These are phyloP conservation scores for Eleusine indica DNA, from an alignment of 176 grass and related monocot species.

Conservation along the genomic window DNA sequence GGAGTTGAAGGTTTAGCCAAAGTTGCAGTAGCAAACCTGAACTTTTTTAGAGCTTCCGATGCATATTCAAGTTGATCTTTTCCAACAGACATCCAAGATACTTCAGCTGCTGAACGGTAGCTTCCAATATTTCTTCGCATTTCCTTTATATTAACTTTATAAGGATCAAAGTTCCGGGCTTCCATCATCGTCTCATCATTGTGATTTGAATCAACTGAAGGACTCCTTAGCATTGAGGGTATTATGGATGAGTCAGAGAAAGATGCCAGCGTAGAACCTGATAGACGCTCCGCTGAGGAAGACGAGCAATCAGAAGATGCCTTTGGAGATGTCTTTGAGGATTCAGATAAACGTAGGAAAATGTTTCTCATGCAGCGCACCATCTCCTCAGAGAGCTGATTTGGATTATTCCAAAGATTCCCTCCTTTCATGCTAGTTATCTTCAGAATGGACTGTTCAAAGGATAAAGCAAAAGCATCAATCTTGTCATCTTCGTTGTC, in stretches of 20 bases:
- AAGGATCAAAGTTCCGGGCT: constrained; percentile 66
- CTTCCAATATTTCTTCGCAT: constrained; percentile 76
- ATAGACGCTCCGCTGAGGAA: constrained; percentile 73
- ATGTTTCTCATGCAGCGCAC: constrained; percentile 99
- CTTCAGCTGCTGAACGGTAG: constrained; percentile 68
- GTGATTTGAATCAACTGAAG: constrained; percentile 59
- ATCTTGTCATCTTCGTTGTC: constrained; percentile 49
- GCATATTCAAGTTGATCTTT: constrained; percentile 98
- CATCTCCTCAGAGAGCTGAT: constrained; percentile 98
- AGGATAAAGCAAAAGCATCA: constrained; percentile 46
- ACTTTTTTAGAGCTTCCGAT: constrained; percentile 88
- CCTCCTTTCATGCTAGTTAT: constrained; percentile 57
- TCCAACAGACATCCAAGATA: constrained; percentile 98
- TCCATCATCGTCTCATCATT: constrained; percentile 47
- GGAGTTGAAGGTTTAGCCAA: not conserved
- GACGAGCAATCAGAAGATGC: constrained; percentile 67
- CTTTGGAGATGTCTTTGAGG: constrained; percentile 61
- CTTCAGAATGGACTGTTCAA: constrained; percentile 59
- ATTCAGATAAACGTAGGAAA: constrained; percentile 89
- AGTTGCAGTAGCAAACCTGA: constrained; percentile 66
- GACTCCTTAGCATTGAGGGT: constrained; percentile 59
- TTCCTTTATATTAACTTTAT: constrained; percentile 81
- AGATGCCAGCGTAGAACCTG: constrained; percentile 63
- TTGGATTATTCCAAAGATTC: constrained; percentile 75
- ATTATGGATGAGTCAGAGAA: constrained; percentile 76